Conservation (phyloP, 257 asterid genomes). For the Rauvolfia tetraphylla region DNA sequence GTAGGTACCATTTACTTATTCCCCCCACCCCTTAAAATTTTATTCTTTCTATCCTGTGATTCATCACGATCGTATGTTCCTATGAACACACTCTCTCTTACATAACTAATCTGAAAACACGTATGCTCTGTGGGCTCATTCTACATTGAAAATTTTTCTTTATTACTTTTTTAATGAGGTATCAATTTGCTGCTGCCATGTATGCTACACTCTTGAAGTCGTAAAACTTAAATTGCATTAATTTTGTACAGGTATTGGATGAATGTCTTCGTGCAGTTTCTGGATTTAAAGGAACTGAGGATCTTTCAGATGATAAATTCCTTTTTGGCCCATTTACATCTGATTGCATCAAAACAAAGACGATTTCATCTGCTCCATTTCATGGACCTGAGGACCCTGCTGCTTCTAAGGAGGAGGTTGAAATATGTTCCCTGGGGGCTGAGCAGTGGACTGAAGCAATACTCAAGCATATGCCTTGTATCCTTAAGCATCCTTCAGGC, state of each 20-base stretch:
- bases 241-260: constrained; percentile 69
- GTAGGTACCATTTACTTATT: not conserved
- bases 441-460: constrained; percentile 84
- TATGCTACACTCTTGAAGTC: not conserved
- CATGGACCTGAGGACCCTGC: constrained; percentile 47
- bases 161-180: not conserved
- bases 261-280: constrained; percentile 94
- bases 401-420: constrained; percentile 39
- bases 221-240: constrained; percentile 1
- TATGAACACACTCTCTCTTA: not conserved
- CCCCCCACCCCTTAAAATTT: not conserved
- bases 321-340: constrained; percentile 79
- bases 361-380: constrained; percentile 89
- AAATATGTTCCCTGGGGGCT: constrained; percentile 44
- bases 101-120: not conserved
- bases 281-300: constrained; percentile 94
- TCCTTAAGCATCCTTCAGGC: constrained; percentile 68
- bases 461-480: constrained; percentile 63
- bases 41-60: not conserved
- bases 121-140: not conserved
- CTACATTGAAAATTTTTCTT: not conserved
- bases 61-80: not conserved
- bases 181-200: not conserved
- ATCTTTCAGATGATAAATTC: constrained; percentile 70
- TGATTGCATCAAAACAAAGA: constrained; percentile 68